Percentiles rank a stretch among this genome's conserved stretches.
These are phyloP conservation scores for Elasticomyces elasticus DNA, from an alignment of 495 filamentous ascomycete species.

Conservation along the genomic window DNA sequence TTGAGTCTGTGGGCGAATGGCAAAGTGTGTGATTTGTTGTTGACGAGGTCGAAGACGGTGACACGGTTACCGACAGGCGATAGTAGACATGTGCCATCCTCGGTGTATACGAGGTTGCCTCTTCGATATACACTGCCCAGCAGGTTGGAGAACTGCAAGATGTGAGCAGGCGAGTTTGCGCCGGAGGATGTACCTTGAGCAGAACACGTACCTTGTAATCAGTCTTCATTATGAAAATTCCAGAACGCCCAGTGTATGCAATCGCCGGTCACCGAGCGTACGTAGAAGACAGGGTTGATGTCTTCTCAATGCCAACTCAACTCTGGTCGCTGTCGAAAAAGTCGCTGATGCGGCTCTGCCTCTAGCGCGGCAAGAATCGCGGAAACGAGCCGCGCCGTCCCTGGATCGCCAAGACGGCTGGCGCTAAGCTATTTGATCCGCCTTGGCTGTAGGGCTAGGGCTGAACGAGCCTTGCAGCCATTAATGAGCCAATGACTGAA, in stretches of 20 bases:
- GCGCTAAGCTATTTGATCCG: too few species aligned
- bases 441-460: too few species aligned
- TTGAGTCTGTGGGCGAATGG: slow-evolving; percentile 91
- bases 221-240: slow-evolving; percentile 69
- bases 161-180: not conserved
- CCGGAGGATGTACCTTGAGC: not conserved
- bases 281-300: too few species aligned
- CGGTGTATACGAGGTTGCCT: slow-evolving; percentile 93
- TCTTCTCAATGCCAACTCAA: too few species aligned
- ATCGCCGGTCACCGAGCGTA: not conserved
- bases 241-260: not conserved
- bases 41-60: slow-evolving; percentile 88
- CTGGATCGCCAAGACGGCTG: too few species aligned
- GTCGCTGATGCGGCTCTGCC: too few species aligned
- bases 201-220: slow-evolving; percentile 65
- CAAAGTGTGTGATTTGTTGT: slow-evolving; percentile 93
- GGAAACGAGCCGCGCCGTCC: too few species aligned
- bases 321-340: too few species aligned
- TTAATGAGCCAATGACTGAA: too few species aligned
- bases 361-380: too few species aligned
- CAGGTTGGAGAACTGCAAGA: slow-evolving; percentile 74
- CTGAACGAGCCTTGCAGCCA: too few species aligned
- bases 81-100: slow-evolving; percentile 87
- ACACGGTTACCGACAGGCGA: slow-evolving; percentile 97
- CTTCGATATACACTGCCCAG: slow-evolving; percentile 95